Conservation (phyloP, 495 filamentous ascomycete genomes). For the Trichoderma virens region DNA sequence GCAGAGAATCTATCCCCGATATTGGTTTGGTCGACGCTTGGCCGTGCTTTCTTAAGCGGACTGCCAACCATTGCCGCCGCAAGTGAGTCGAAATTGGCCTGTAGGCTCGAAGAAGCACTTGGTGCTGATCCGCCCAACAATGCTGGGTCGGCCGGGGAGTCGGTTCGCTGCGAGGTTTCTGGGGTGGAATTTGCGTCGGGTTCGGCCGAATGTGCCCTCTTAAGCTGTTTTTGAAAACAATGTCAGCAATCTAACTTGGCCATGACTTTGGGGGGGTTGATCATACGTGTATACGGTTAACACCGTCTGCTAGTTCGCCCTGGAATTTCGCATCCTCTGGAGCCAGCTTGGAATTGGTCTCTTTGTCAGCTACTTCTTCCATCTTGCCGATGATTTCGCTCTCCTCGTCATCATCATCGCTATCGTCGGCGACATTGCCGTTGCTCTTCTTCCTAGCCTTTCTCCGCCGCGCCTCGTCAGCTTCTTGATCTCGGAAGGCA, state of each 20-base stretch:
- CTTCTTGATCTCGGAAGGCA: slow-evolving; percentile 68
- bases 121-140: slow-evolving; percentile 15
- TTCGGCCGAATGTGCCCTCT: slow-evolving; percentile 88
- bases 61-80: slow-evolving; percentile 57
- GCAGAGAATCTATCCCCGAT: not conserved
- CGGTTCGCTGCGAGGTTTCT: slow-evolving; percentile 22
- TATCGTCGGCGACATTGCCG: slow-evolving; percentile 40
- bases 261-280: not conserved
- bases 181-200: slow-evolving; percentile 39
- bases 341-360: slow-evolving; percentile 48
- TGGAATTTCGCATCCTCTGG: slow-evolving; percentile 74
- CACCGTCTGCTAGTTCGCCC: slow-evolving; percentile 82
- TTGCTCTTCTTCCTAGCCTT: slow-evolving; percentile 53
- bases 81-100: slow-evolving; percentile 21
- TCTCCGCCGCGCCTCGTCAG: slow-evolving; percentile 36
- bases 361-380: slow-evolving; percentile 67
- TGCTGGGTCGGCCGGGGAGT: slow-evolving; percentile 34
- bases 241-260: not conserved
- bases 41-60: slow-evolving; percentile 76
- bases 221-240: slow-evolving; percentile 52
- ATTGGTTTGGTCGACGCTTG: slow-evolving; percentile 41
- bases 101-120: not conserved
- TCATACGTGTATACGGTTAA: slow-evolving; percentile 86
- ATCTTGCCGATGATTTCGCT: slow-evolving; percentile 61
- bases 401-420: slow-evolving; percentile 65